Evolutionary conservation across 768 basidiomycete species (phyloP).

Genomic region (Coprinopsis cinerea): DNA sequence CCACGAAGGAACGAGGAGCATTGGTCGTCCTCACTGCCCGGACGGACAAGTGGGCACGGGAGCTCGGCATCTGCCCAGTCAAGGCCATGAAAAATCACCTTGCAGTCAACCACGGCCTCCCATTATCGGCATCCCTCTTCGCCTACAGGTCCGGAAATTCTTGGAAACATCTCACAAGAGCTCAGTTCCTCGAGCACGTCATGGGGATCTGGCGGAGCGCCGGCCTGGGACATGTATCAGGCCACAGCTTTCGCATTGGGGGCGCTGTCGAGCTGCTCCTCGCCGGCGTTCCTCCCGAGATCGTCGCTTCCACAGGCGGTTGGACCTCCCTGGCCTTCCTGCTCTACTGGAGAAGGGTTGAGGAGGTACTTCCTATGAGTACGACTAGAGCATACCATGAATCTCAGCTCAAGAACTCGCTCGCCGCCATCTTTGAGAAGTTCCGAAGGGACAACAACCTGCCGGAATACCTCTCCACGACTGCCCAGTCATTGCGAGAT

Average conservation of each 20-base stretch:
- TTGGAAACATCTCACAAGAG: not conserved
- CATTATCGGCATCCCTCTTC: not conserved
- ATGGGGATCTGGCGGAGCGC: not conserved
- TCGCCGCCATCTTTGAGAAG: too few relatives aligned
- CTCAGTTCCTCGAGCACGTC: not conserved
- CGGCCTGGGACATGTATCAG: not conserved
- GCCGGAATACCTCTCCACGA: too few relatives aligned
- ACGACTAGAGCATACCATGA: too few relatives aligned
- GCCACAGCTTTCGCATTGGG: conserved; percentile 9
- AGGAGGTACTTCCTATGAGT: conserved; percentile 5
- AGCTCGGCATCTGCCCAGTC: conserved; percentile 11
- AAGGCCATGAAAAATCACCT: conserved; percentile 8
- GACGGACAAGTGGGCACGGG: not conserved
- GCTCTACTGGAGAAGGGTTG: conserved; percentile 3
- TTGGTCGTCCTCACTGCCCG: conserved; percentile 13
- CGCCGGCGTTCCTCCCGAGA: conserved; percentile 7
- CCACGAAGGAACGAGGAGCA: conserved; percentile 15
- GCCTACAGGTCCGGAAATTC: not conserved
- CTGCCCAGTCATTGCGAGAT: too few relatives aligned
- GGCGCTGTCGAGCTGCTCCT: conserved; percentile 3
- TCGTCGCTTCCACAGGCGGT: conserved; percentile 7
- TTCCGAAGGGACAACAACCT: too few relatives aligned
- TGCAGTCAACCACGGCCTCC: not conserved
- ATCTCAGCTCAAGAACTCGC: too few relatives aligned
- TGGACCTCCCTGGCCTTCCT: conserved; percentile 10